These are phyloP conservation scores for Sarcocystis neurona DNA, from an alignment of 169 alveolate species.

Conservation along the genomic window DNA sequence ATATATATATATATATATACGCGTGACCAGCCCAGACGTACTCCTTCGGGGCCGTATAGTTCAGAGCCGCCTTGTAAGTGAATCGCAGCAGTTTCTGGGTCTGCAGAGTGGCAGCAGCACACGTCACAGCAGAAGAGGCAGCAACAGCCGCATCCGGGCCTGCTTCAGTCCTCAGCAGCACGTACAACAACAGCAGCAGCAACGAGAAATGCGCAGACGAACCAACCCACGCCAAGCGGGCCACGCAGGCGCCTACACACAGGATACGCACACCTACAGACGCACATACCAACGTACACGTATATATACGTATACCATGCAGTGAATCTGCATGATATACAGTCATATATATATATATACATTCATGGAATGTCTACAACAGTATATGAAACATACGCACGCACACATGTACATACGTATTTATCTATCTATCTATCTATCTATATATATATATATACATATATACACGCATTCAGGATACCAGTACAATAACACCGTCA, in stretches of 20 bases:
- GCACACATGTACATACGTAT: no score
- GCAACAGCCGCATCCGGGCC: not conserved
- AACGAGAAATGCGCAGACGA: not conserved
- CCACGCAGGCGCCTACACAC: no score
- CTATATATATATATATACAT: not conserved
- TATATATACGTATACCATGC: not conserved
- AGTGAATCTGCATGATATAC: no score
- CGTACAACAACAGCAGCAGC: not conserved
- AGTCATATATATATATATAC: constrained; percentile 14
- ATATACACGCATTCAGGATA: not conserved
- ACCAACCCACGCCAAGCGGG: not conserved
- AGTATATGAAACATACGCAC: no score
- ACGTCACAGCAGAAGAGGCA: not conserved
- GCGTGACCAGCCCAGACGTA: not conserved
- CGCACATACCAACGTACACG: not conserved
- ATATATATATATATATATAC: not conserved
- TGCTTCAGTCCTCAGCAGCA: not conserved
- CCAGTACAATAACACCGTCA: not conserved
- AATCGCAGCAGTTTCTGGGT: constrained; percentile 35
- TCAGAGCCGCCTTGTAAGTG: not conserved
- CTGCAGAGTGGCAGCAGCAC: constrained; percentile 7
- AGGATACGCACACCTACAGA: not conserved
- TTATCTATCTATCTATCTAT: no score
- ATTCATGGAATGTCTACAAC: no score
- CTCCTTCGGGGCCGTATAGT: constrained; percentile 36